Base-by-base conservation (phyloP, 129 eudicot species). In the Solidago caesia region DNA sequence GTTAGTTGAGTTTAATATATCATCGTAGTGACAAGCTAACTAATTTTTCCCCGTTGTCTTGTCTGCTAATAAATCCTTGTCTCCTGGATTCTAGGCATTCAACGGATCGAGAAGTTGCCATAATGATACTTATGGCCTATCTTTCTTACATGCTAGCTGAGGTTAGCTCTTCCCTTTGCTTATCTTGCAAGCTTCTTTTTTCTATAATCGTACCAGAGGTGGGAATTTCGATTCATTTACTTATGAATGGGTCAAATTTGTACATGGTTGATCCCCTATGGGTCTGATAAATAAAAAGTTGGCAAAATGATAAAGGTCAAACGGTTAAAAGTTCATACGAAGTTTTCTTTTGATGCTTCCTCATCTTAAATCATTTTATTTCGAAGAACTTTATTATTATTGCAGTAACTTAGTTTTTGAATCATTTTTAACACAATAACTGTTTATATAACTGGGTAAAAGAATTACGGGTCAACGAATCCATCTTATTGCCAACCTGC, bases 91-190 rank as follows among this genome's bases (percentile, higher is more conserved):
- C 45, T 82, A 90, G 96, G 82, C 93, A 90, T 75, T 90, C 96
- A 11, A 90, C 96, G 0, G 93, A 87, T 73, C 86, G 93, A 29
- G 96, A 90, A 75, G 91, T 90, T 82, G 93, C 96, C 25, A 75
- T 90, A 39, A 85, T 90, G 93, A 87, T 90, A 56, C 93, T 90
- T 74, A 87, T 90, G 93, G 93, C 96, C 41, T 87, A 90, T 79
- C 80, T 90, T 41, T 87, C 96, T 2, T 90, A 90, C 62, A 78
- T 87, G 85, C 79, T 85, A 63, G 96, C 96, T 64, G 93, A 90
- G 83, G 96, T 90, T 53, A 80, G 82, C 12, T 71, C 62, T 70
- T 45, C 44, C 27, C 71, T 56, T 68, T 33, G 1, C 9, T 61
- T 21, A 48, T 64, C 59, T 53, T 56, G 33, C 70, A 51, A 27